phyloP scores from a whole-genome alignment of 1,284 basidiomycete species.

The Trichosporon sp. region DNA sequence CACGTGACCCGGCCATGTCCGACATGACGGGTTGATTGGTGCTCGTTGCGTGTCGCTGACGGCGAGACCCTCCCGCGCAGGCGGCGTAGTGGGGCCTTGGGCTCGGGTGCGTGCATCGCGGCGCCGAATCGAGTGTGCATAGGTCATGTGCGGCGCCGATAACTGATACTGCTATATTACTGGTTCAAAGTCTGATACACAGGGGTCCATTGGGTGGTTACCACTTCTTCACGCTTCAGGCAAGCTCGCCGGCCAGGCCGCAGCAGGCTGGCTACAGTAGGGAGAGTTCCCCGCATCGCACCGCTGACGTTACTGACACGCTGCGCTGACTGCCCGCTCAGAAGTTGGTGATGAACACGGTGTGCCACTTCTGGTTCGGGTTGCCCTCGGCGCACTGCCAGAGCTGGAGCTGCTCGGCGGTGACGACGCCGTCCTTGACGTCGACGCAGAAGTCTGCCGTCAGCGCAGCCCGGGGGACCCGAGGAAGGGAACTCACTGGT shows the following conservation, averaged over 20 bases:
- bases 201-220: too few species aligned
- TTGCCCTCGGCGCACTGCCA: conserved; percentile 23
- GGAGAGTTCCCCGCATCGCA: background rate
- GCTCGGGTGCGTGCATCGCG: too few species aligned
- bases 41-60: too few species aligned
- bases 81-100: too few species aligned
- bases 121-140: too few species aligned
- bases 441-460: conserved; percentile 19
- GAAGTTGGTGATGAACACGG: background rate
- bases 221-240: too few species aligned
- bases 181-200: too few species aligned
- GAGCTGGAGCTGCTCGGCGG: conserved; percentile 19
- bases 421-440: conserved; percentile 20
- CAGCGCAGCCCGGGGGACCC: background rate
- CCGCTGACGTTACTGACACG: background rate
- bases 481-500: background rate
- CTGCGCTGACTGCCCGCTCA: background rate
- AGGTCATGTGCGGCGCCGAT: too few species aligned
- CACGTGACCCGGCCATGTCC: background rate
- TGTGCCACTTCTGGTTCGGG: conserved; percentile 21
- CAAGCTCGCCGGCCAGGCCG: too few species aligned
- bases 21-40: background rate
- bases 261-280: too few species aligned
- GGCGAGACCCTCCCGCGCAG: too few species aligned
- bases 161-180: too few species aligned